Conservation (phyloP, 2,329 filamentous ascomycete genomes). For the Didymella sp. region DNA sequence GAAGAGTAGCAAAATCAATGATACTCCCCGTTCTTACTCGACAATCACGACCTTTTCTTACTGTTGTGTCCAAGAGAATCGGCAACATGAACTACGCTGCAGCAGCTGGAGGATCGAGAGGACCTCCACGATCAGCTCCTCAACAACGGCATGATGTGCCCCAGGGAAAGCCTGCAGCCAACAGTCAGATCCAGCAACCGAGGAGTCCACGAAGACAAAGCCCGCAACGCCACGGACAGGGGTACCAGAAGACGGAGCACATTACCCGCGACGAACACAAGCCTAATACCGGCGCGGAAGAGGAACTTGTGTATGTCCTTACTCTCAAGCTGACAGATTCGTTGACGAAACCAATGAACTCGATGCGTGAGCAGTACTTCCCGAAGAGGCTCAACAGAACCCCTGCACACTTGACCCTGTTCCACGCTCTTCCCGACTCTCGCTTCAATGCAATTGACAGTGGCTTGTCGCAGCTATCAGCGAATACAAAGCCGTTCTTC, state of each 20-base stretch:
- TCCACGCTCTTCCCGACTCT: slow-evolving; percentile 55
- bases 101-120: slow-evolving; percentile 23
- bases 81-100: slow-evolving; percentile 29
- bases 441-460: slow-evolving; percentile 47
- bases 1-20: slow-evolving; percentile 7
- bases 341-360: slow-evolving; percentile 50
- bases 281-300: slow-evolving; percentile 42
- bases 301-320: slow-evolving; percentile 52
- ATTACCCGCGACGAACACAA: slow-evolving; percentile 28
- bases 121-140: slow-evolving; percentile 1
- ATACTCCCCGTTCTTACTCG: neutral
- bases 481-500: slow-evolving; percentile 44
- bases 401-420: slow-evolving; percentile 55
- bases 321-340: slow-evolving; percentile 51
- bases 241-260: slow-evolving; percentile 2
- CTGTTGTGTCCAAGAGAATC: slow-evolving; percentile 14
- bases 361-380: slow-evolving; percentile 52
- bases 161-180: slow-evolving; percentile 6
- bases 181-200: neutral
- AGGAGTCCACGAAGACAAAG: slow-evolving; percentile 10
- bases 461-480: slow-evolving; percentile 39
- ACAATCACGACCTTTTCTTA: neutral
- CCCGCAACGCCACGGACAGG: slow-evolving; percentile 22
- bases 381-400: slow-evolving; percentile 53
- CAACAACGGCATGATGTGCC: slow-evolving; percentile 1